phyloP scores from a whole-genome alignment of 2,329 filamentous ascomycete genomes.

The Leptographium procerum region DNA sequence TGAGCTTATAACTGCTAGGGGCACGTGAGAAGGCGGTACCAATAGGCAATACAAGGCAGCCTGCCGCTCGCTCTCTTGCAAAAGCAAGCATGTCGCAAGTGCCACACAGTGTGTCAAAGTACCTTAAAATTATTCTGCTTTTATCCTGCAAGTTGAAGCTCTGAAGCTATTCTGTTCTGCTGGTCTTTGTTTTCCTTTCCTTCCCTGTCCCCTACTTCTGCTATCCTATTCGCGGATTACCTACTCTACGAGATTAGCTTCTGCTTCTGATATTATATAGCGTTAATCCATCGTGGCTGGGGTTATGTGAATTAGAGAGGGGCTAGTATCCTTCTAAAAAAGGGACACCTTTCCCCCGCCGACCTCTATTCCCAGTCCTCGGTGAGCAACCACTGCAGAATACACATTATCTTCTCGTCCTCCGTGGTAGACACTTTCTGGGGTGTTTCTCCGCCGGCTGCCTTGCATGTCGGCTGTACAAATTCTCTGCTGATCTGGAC shows the following conservation, averaged over 20 bases:
- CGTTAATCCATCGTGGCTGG: not conserved
- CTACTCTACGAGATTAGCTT: not conserved
- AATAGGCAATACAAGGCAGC: not conserved
- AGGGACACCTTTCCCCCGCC: slow-evolving; percentile 1
- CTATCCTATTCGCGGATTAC: not conserved
- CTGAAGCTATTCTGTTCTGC: not conserved
- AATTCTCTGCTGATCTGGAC: not conserved
- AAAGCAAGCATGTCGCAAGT: not conserved
- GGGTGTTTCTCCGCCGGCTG: not conserved
- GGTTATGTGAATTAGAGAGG: not conserved
- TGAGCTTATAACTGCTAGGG: not conserved
- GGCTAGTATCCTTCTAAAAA: not conserved
- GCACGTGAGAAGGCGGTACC: slow-evolving; percentile 1
- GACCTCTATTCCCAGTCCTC: not conserved
- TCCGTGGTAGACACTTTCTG: not conserved
- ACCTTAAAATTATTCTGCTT: no score
- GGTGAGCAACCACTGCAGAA: not conserved
- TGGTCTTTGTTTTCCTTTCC: not conserved
- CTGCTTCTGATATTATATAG: not conserved
- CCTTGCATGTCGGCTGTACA: slow-evolving; percentile 1
- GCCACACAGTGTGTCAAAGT: no score
- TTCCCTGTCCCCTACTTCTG: not conserved
- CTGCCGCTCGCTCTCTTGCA: not conserved
- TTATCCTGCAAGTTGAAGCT: not conserved
- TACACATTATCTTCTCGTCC: not conserved